Base-by-base conservation (phyloP, 1,284 basidiomycete genomes). In the Papiliotrema laurentii region DNA sequence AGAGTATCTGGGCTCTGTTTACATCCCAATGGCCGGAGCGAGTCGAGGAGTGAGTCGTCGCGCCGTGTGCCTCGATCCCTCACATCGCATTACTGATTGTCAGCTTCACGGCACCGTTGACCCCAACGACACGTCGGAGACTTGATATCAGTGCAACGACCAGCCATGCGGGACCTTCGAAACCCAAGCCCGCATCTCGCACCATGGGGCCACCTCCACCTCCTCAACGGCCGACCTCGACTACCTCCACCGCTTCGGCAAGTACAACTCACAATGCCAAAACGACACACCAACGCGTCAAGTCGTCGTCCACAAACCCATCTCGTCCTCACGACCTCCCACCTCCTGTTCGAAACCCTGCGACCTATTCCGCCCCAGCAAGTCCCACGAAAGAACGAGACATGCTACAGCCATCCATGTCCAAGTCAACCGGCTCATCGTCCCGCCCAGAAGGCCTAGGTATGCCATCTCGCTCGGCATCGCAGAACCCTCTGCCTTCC, bases 71-170 rank as follows among this genome's bases (percentile, higher is more conserved):
- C 7, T 6, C 9, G 24, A 39, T 5, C 7, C 19, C 13, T 9
- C 6, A 25, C 19, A 39, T 13, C 10, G 19, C 9, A 10, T 39
- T 7, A 13, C n/a, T 9, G 18, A 10, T 19, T 7, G 19, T n/a
- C 52, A 76, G 74, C 2, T 78, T 77, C 41, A 70, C 73, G 6
- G 68, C 64, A 10, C 75, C 75, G 1, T 56, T 78, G 24, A 40
- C 40, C n/a, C 37, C 47, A 25, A 18, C 38, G 22, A 21, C 43
- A 5, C 28, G 40, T 13, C 24, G 22, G 14, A 27, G 34, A 36
- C 34, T 36, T 11, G 34, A 36, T 18, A 36, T 36, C 19, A 18
- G 14, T 36, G 34, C 34, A 7, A 6, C 34, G 9, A 18, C 34
- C n/a, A n/a, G n/a, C n/a, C n/a, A n/a, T 22, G 47, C 48, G 21